Evolutionary conservation across 306 rosid genomes (phyloP).

Genomic region (Luffa acutangula): DNA sequence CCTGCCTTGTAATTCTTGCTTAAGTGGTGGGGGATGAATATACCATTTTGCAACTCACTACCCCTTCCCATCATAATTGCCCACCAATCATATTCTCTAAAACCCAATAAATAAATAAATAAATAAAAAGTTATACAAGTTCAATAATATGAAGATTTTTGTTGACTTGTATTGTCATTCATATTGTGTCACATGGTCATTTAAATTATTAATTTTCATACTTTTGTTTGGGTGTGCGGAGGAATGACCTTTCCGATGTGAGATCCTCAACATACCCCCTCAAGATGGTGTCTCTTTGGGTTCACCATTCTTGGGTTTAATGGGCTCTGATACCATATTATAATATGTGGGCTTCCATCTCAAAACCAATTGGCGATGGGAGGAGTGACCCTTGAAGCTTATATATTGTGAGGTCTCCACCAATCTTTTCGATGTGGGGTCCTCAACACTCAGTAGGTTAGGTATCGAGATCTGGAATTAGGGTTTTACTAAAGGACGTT

Average conservation of each 20-base stretch:
- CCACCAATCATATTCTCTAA: background rate
- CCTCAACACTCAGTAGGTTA: background rate
- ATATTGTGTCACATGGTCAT: background rate
- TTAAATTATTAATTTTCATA: background rate
- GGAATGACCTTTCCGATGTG: too few species aligned
- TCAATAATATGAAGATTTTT: background rate
- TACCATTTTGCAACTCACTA: background rate
- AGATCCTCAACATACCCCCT: too few species aligned
- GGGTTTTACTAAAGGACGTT: background rate
- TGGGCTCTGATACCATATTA: too few species aligned
- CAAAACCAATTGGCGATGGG: too few species aligned
- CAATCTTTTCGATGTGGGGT: too few species aligned
- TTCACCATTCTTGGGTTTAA: too few species aligned
- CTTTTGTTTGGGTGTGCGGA: background rate
- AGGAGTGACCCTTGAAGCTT: too few species aligned
- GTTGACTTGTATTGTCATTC: background rate
- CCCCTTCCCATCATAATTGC: background rate
- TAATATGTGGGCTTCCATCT: too few species aligned
- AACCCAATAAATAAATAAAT: background rate
- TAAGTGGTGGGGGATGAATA: conserved; percentile 9
- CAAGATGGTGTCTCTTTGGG: too few species aligned
- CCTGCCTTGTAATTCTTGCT: background rate
- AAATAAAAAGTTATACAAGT: background rate
- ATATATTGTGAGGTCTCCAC: too few species aligned
- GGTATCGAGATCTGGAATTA: background rate